These are phyloP conservation scores for Talaromyces sp. DNA, from an alignment of 2,329 filamentous ascomycete species.

Conservation along the genomic window DNA sequence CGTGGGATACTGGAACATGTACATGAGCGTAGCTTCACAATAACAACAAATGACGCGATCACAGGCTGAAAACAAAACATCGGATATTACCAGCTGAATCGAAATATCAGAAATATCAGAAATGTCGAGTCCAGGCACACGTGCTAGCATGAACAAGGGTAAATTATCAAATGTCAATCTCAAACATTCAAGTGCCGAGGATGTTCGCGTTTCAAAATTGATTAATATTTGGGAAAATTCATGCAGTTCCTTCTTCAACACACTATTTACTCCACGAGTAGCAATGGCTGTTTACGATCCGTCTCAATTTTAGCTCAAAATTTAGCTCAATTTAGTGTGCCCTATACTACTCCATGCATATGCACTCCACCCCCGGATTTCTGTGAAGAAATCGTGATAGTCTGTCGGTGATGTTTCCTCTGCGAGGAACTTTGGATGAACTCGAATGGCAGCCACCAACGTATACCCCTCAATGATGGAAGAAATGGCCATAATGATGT, in stretches of 20 bases:
- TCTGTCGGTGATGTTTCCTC: not conserved
- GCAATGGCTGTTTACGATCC: not conserved
- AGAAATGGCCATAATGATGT: not conserved
- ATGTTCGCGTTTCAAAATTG: not conserved
- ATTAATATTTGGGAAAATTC: not conserved
- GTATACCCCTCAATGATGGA: conserved; percentile 14
- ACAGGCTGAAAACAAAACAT: not conserved
- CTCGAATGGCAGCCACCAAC: not conserved
- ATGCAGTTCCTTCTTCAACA: not conserved
- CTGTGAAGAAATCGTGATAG: not conserved
- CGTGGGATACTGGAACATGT: not conserved
- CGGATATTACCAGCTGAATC: not conserved
- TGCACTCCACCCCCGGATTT: not conserved
- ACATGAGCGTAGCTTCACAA: not conserved
- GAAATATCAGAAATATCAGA: not conserved
- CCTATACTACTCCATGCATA: not conserved
- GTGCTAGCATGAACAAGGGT: not conserved
- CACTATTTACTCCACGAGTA: conserved; percentile 13
- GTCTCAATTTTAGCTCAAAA: not conserved
- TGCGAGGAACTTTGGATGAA: not conserved
- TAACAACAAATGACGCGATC: not conserved
- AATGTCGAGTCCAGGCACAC: not conserved
- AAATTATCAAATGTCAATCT: conserved; percentile 8
- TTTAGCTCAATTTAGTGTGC: not conserved
- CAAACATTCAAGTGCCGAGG: not conserved